Evolutionary conservation across 2,329 filamentous ascomycete genomes (phyloP).

Genomic region (Didymellaceae sp.): DNA sequence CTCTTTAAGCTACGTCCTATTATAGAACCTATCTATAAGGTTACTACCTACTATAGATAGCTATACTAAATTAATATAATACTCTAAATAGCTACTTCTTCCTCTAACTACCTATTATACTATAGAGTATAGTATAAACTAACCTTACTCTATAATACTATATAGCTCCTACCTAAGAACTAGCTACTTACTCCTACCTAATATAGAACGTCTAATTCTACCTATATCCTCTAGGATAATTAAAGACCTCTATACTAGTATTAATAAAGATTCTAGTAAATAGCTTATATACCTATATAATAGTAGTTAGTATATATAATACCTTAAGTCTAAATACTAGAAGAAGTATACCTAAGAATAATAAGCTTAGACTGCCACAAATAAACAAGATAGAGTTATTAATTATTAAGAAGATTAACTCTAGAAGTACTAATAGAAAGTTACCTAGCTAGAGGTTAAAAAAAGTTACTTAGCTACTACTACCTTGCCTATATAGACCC

Average conservation of each 20-base stretch:
- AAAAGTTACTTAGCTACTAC: neutral
- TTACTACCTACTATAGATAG: slow-evolving; percentile 2
- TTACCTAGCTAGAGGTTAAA: neutral
- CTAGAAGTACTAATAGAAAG: neutral
- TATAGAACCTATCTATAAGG: neutral
- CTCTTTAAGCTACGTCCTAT: slow-evolving; percentile 3
- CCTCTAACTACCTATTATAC: neutral
- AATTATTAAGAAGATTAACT: neutral
- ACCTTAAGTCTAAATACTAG: neutral
- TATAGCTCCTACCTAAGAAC: neutral
- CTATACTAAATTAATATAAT: neutral
- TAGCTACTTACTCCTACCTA: neutral
- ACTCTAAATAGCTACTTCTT: neutral
- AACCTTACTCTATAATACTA: neutral
- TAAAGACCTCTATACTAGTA: too few species aligned
- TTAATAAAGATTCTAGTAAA: neutral
- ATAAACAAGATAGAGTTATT: neutral
- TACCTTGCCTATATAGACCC: too few species aligned
- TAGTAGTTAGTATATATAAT: neutral
- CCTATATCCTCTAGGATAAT: neutral
- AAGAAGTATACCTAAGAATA: neutral
- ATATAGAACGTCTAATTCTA: neutral
- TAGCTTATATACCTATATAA: neutral
- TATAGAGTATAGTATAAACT: neutral
- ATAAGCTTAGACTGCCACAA: too few species aligned